phyloP scores from a whole-genome alignment of 2,329 filamentous ascomycete species.

The Ceratocystis colombiana region DNA sequence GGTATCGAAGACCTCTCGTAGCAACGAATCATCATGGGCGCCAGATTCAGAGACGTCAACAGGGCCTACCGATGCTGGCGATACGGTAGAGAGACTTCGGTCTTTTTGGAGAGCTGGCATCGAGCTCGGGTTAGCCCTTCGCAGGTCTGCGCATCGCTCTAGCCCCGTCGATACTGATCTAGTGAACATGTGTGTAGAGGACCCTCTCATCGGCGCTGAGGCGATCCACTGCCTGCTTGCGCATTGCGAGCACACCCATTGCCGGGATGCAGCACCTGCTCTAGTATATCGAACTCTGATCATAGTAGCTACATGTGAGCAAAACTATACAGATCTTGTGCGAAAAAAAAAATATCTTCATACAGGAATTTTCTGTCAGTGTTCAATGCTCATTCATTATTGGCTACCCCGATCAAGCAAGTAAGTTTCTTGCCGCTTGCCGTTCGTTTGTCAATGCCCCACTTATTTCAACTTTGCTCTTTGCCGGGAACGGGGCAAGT shows the following conservation, averaged over 20 bases:
- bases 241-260: conserved; percentile 20
- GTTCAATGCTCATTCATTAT: not conserved
- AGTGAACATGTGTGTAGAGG: not conserved
- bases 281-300: conserved; percentile 25
- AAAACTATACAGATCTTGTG: not conserved
- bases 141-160: not conserved
- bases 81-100: conserved; percentile 2
- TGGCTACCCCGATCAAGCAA: not conserved
- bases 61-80: conserved; percentile 23
- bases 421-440: not conserved
- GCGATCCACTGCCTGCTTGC: not conserved
- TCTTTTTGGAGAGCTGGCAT: not conserved
- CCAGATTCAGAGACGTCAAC: conserved; percentile 25
- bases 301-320: conserved; percentile 20
- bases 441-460: conserved; percentile 4
- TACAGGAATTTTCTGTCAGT: no score
- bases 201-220: not conserved
- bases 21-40: conserved; percentile 59
- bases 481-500: conserved; percentile 9
- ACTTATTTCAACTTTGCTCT: conserved; percentile 18
- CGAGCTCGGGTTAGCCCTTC: no score
- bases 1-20: conserved; percentile 79
- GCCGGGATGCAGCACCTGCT: conserved; percentile 11
- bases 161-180: not conserved
- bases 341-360: not conserved